Percentiles rank a stretch among this genome's conserved stretches.
Conservation (phyloP, 106 monocot species). For the Phalaenopsis equestris region DNA sequence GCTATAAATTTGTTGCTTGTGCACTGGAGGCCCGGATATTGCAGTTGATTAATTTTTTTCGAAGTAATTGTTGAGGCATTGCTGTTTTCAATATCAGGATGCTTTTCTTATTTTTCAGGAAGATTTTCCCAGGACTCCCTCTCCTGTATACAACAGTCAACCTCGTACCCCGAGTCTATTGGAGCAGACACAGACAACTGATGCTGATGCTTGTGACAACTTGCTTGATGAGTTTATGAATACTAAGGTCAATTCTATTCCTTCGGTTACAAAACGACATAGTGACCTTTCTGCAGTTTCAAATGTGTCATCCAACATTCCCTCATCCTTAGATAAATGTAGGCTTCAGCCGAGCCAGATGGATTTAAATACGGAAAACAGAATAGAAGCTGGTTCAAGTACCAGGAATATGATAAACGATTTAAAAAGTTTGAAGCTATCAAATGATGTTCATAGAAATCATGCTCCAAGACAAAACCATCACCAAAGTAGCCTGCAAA, state of each 20-base stretch:
- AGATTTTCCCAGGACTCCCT: constrained; percentile 52
- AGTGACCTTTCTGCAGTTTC: constrained; percentile 6
- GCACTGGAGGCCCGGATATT: neutral
- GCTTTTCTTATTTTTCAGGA: constrained; percentile 40
- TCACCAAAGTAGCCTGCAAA: constrained; percentile 27
- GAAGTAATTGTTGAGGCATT: neutral
- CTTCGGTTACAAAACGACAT: constrained; percentile 7
- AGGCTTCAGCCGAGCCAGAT: constrained; percentile 11
- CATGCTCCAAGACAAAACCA: constrained; percentile 21
- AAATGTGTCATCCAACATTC: constrained; percentile 12
- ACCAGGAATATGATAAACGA: constrained; percentile 29
- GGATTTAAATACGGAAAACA: constrained; percentile 7
- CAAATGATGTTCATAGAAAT: constrained; percentile 25
- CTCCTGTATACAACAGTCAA: constrained; percentile 47
- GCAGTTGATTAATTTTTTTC: neutral
- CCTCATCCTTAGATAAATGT: constrained; percentile 17
- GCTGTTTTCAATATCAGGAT: neutral
- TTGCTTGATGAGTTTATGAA: constrained; percentile 22
- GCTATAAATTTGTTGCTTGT: neutral
- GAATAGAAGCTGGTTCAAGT: constrained; percentile 19
- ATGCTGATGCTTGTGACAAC: constrained; percentile 12
- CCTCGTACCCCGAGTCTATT: constrained; percentile 23
- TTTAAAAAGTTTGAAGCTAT: constrained; percentile 48
- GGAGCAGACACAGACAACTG: constrained; percentile 27
- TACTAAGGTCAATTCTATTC: constrained; percentile 13